Evolutionary conservation across 805 yeast species (phyloP).

Genomic region (Starmerella roubikii): DNA sequence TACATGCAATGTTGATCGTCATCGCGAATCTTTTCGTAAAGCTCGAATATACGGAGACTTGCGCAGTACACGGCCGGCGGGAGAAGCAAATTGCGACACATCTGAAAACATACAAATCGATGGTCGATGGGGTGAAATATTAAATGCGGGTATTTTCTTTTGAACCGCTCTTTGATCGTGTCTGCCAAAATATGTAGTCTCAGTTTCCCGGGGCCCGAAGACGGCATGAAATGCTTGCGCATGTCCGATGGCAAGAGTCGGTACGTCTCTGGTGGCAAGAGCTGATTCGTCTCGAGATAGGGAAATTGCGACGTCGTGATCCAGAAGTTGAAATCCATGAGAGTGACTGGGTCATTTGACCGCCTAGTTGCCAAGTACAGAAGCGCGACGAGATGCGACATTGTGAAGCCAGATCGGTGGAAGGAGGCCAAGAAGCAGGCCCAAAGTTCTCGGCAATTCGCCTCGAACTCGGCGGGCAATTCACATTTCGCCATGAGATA

Average conservation of each 20-base stretch:
- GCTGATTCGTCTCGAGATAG: slow-evolving; percentile 4
- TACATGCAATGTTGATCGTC: background rate
- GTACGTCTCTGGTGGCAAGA: slow-evolving; percentile 1
- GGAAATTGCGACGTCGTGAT: slow-evolving; percentile 8
- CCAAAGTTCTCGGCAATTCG: slow-evolving; percentile 10
- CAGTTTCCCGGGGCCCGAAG: slow-evolving; percentile 3
- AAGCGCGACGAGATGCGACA: slow-evolving; percentile 8
- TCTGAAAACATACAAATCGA: slow-evolving; percentile 5
- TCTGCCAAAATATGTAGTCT: slow-evolving; percentile 2
- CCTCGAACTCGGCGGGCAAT: slow-evolving; percentile 4
- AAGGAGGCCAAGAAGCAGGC: slow-evolving; percentile 3
- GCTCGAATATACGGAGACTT: slow-evolving; percentile 23
- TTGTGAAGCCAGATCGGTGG: slow-evolving; percentile 4
- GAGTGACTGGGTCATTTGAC: slow-evolving; percentile 4
- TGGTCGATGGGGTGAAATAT: slow-evolving; percentile 3
- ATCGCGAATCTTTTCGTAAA: background rate
- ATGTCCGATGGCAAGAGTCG: slow-evolving; percentile 6
- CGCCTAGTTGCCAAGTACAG: slow-evolving; percentile 9
- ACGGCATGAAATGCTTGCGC: slow-evolving; percentile 5
- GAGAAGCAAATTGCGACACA: slow-evolving; percentile 30
- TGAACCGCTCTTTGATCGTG: background rate
- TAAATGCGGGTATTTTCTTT: background rate
- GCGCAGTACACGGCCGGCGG: slow-evolving; percentile 38
- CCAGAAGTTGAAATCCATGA: slow-evolving; percentile 11
- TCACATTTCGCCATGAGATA: slow-evolving; percentile 2